Base-by-base conservation (phyloP, 2,329 filamentous ascomycete genomes). In the Stemphylium beticola region DNA sequence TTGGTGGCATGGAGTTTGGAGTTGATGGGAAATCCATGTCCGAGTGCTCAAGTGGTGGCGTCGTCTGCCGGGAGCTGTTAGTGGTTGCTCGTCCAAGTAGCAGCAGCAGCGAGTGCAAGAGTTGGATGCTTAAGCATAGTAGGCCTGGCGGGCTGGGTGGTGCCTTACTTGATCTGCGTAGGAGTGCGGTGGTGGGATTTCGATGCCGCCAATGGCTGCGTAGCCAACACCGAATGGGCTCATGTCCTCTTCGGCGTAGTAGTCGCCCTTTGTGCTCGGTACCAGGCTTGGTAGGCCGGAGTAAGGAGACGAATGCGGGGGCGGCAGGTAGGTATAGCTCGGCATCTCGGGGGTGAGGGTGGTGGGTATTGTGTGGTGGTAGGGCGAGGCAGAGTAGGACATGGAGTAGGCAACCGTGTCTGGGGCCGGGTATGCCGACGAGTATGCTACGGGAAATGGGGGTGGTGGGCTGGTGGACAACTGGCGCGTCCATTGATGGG, bases 111-210 rank as follows among this genome's bases (percentile, higher is more conserved):
- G 55, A 49, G 41, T 54, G 57, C 43, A 69, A 68, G 65, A 69
- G 68, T 45, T 65, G 63, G 62, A 54, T 51, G 52, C 62, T 63
- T 58, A 73, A 63, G 73, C 68, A 66, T 71, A 75, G 61, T 74
- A 74, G 55, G 67, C 60, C 62, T 74, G 73, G 62, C 71, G 70
- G 69, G 71, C 65, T 59, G 73, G 79, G 74, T 78, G 78, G 74
- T 78, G 78, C 87, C 86, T 88, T 87, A 92, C 89, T 75, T 85
- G 84, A 65, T 86, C 80, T 73, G 89, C 85, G 79, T 90, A 91
- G 22, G 83, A 79, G 64, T 84, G 81, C 53, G 81, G 78, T 55
- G 80, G 77, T 71, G 82, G 82, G 65, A 89, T 83, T 65, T 90
- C 87, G 71, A 90, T 83, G 45, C 81, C 53, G 83, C 80, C 74